Conservation (phyloP, 139 green algal species). For the Picochlorum sp. region DNA sequence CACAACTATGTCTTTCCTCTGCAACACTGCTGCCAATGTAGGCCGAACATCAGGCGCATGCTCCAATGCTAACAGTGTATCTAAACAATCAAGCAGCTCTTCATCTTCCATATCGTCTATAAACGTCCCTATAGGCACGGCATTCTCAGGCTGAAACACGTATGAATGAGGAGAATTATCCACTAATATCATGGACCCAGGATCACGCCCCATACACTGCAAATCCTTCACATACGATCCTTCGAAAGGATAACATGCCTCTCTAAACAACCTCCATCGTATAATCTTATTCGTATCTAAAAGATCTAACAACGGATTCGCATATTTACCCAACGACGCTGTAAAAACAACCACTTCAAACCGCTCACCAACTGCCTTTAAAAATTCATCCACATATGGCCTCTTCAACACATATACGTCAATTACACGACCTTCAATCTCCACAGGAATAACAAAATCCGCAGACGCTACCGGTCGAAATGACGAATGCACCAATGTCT, state of each 20-base stretch:
- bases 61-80: constrained; percentile 60
- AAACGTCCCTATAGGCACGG: constrained; percentile 83
- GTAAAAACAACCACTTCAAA: constrained; percentile 94
- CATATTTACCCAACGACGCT: constrained; percentile 78
- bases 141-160: constrained; percentile 94
- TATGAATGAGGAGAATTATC: constrained; percentile 97
- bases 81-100: constrained; percentile 77
- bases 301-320: constrained; percentile 85
- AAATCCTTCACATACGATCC: constrained; percentile 91
- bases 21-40: constrained; percentile 29
- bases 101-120: constrained; percentile 88
- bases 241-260: constrained; percentile 82
- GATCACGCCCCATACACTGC: constrained; percentile 67
- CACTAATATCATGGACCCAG: constrained; percentile 82
- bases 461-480: constrained; percentile 83
- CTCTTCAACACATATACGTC: constrained; percentile 95
- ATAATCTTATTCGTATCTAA: constrained; percentile 73
- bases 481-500: constrained; percentile 96
- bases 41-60: constrained; percentile 55
- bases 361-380: constrained; percentile 46
- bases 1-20: constrained; percentile 3
- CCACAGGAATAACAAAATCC: constrained; percentile 91
- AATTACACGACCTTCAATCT: constrained; percentile 71
- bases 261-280: constrained; percentile 85
- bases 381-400: constrained; percentile 87